Conservation (phyloP, 1,284 basidiomycete species). For the Trametes hirsuta region DNA sequence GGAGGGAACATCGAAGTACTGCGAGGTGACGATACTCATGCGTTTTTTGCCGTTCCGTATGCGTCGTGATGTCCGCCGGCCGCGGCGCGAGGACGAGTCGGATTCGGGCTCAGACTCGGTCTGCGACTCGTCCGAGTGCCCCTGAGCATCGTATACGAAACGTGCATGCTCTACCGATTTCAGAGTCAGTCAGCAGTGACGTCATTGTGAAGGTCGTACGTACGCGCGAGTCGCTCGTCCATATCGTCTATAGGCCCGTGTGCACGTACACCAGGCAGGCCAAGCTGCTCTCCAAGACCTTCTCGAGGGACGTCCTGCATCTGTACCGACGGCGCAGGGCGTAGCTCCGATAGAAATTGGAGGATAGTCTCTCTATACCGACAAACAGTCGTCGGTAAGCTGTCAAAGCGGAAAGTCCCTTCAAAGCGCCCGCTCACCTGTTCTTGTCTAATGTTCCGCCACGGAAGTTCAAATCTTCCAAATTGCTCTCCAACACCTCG, state of each 20-base stretch:
- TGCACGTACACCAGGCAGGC: constrained; percentile 50
- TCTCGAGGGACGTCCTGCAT: constrained; percentile 85
- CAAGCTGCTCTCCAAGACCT: constrained; percentile 64
- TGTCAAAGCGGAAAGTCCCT: no score
- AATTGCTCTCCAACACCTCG: constrained; percentile 90
- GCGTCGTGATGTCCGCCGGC: constrained; percentile 36
- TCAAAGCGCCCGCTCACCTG: constrained; percentile 51
- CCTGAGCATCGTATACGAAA: constrained; percentile 65
- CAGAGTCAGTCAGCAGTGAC: not conserved
- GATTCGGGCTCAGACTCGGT: constrained; percentile 57
- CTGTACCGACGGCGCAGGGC: constrained; percentile 85
- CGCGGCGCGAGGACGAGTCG: constrained; percentile 36
- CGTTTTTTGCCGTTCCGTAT: constrained; percentile 44
- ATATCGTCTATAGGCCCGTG: constrained; percentile 55
- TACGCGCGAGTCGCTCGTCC: constrained; percentile 72
- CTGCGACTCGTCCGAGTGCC: constrained; percentile 46
- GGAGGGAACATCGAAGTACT: constrained; percentile 51
- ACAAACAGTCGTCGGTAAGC: not conserved
- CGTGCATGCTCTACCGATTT: constrained; percentile 56
- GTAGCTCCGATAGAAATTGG: constrained; percentile 78
- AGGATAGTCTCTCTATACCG: constrained; percentile 50
- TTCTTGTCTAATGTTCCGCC: constrained; percentile 84
- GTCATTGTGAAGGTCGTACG: constrained; percentile 31
- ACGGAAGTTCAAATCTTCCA: constrained; percentile 91
- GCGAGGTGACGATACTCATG: constrained; percentile 70